Conservation (phyloP, 2,329 filamentous ascomycete species). For the Drechmeria coniospora region DNA sequence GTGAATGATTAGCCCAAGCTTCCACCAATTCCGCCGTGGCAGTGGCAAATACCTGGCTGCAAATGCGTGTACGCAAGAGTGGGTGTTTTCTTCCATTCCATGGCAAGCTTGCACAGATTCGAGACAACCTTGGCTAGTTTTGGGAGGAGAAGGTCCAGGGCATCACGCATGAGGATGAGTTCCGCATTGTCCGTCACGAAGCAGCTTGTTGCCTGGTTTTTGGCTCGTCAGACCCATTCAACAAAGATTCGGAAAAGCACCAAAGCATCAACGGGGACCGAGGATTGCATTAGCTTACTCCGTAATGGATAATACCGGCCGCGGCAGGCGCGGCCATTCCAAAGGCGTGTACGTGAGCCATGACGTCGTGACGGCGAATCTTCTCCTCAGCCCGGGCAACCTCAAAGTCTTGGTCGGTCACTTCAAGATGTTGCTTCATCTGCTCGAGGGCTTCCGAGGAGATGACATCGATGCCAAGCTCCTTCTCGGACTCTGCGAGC, state of each 20-base stretch:
- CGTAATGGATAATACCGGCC: constrained; percentile 70
- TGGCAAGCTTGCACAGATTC: constrained; percentile 58
- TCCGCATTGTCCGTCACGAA: constrained; percentile 63
- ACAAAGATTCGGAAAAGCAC: constrained; percentile 1
- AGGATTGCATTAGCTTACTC: too few relatives aligned
- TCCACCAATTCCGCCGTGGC: too few relatives aligned
- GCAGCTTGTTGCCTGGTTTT: constrained; percentile 21
- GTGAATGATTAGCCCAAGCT: too few relatives aligned
- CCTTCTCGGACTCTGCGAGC: constrained; percentile 69
- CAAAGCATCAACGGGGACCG: not conserved
- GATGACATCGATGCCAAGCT: constrained; percentile 60
- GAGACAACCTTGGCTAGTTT: constrained; percentile 68
- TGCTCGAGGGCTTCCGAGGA: constrained; percentile 58
- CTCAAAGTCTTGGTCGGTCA: constrained; percentile 66
- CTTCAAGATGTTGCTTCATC: constrained; percentile 57
- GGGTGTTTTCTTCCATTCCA: constrained; percentile 53
- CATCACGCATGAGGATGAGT: constrained; percentile 49
- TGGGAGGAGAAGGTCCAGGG: constrained; percentile 57
- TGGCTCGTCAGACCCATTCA: too few relatives aligned
- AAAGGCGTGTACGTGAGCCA: constrained; percentile 62
- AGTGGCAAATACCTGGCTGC: too few relatives aligned
- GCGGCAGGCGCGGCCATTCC: constrained; percentile 59
- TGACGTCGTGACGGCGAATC: constrained; percentile 46
- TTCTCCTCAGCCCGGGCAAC: constrained; percentile 65
- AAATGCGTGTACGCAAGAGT: constrained; percentile 66